These are phyloP conservation scores for Penicillium corylophilum DNA, from an alignment of 2,329 filamentous ascomycete species.

Conservation along the genomic window DNA sequence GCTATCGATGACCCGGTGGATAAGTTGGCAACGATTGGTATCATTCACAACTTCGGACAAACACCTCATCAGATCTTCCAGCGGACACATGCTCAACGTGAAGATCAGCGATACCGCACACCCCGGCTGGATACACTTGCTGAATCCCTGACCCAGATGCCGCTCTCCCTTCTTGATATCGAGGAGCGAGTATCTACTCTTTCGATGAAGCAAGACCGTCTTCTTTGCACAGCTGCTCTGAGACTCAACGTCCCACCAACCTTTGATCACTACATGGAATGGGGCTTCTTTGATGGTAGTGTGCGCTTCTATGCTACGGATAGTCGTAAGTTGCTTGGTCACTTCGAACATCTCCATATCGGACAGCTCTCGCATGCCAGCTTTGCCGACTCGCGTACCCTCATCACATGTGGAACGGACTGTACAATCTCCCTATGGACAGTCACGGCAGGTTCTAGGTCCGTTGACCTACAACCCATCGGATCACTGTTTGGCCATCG, in stretches of 20 bases:
- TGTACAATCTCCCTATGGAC: conserved; percentile 86
- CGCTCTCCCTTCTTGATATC: conserved; percentile 73
- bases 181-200: conserved; percentile 79
- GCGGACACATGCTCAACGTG: conserved; percentile 73
- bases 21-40: conserved; percentile 82
- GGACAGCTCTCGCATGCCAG: conserved; percentile 80
- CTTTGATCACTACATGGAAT: conserved; percentile 91
- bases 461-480: conserved; percentile 74
- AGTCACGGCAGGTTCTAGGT: conserved; percentile 64
- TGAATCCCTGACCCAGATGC: conserved; percentile 72
- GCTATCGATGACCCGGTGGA: conserved; percentile 86
- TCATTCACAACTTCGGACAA: conserved; percentile 98
- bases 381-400: conserved; percentile 84
- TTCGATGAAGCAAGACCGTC: conserved; percentile 73
- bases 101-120: conserved; percentile 63
- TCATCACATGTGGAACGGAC: conserved; percentile 89
- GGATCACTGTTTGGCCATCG: conserved; percentile 89
- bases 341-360: conserved; percentile 92
- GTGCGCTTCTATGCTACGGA: conserved; percentile 88
- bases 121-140: conserved; percentile 75
- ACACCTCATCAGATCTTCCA: conserved; percentile 94
- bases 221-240: conserved; percentile 81
- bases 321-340: conserved; percentile 75
- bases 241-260: conserved; percentile 80
- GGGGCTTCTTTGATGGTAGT: conserved; percentile 92